Evolutionary conservation across 768 basidiomycete genomes (phyloP), one percentile per base, ranked within the genome.

Genomic region (Leccinum fibrillosum): DNA sequence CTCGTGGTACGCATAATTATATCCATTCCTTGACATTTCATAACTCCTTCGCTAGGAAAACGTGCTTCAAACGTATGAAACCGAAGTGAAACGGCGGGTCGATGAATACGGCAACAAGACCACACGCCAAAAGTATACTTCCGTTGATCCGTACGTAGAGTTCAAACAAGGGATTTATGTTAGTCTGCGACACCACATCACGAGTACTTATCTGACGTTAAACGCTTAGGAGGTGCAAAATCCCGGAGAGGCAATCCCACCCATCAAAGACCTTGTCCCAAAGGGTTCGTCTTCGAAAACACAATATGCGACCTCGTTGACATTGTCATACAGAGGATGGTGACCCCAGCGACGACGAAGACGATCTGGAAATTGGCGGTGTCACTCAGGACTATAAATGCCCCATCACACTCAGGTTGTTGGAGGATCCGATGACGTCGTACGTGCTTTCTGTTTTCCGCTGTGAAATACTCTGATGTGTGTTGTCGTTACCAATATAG

Each of bases 351-450:
- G 90, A 90, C 57, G 86, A 86, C 53, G 94, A 95, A 32, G 90
- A 94, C 53, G 95, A 97, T 12, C 73, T 98, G 32, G 89, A 94
- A 72, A 77, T 96, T 52, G 95, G 95, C 53, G 94, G 92, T 25
- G 80, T 86, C 28, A 89, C 86, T 6, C 89, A 91, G 66, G 86
- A 86, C 65, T 92, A 86, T 78, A 88, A 84, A 55, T 96, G 94
- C 64, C 94, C 94, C 2, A 75, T 98, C 52, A 86, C 89, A 1
- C 77, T 94, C 47, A 81, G 76, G 2, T 69, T 79, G 13, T 78
- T 92, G 39, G 79, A 78, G 21, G 78, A 96, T 52, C 93, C 95
- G 2, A 76, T 90, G 58, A 92, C 89, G 4, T 93, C 91, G 94
- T 95, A 68, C 55, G 89, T 66, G 32, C 49, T n/a, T 48, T 51